Base-by-base conservation (phyloP, 129 eudicot species). In the Glebionis coronaria region DNA sequence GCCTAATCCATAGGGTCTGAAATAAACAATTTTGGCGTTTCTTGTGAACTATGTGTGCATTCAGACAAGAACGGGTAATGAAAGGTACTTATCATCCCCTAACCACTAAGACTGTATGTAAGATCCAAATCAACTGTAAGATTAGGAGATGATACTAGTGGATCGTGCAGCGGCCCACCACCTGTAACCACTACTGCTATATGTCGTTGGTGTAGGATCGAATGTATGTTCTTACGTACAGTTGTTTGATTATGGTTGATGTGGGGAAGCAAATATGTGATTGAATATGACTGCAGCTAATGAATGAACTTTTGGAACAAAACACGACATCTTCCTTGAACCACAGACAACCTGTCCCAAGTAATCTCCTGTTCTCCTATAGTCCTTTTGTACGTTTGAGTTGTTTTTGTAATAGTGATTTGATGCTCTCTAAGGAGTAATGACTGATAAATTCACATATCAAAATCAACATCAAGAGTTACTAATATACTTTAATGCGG, bases 231-330 rank as follows among this genome's bases (percentile, higher is more conserved):
- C 70, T 25, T 65, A 6, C 9, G n/a, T n/a, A n/a, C n/a, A 38
- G 16, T 60, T 60, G 65, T 60, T 11, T 38, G 27, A 60, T 31
- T 60, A 4, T 60, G 65, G n/a, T 31, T 60, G 47, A 60, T 28
- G 23, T 60, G 65, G 65, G 65, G 47, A 28, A 60, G 65, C 18
- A 60, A 23, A 35, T n/a, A 40, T 60, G 65, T 60, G 65, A 31
- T 9, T 60, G 65, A 60, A 60, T 44, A 29, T 27, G 65, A 29
- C 46, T 59, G 23, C 40, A 56, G 3, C 9, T 23, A 4, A 59
- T 29, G 9, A 59, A 21, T 29, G 18, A 14, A 29, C 7, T n/a
- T 13, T 61, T 7, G 11, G 2, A 49, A 14, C 18, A 49, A 49
- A 14, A 46, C 3, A 49, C 14, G 18, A 12, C 54, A 49, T 49